Conservation (phyloP, 352 stramenopile species). For the Pilasporangium apinafurcum region DNA sequence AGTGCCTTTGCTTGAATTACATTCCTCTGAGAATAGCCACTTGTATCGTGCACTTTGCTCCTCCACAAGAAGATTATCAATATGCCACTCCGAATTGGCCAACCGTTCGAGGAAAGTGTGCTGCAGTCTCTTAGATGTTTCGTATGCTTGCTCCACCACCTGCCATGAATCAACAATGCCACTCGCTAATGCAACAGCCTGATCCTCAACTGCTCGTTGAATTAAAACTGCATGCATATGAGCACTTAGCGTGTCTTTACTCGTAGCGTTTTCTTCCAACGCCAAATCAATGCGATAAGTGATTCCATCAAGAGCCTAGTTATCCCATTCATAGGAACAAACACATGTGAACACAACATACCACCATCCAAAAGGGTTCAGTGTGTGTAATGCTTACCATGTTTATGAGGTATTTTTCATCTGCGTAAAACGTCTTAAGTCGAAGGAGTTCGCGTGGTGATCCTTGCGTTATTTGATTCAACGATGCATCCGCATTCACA, state of each 20-base stretch:
- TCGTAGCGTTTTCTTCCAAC: constrained; percentile 37
- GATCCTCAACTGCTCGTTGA: constrained; percentile 28
- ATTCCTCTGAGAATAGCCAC: constrained; percentile 19
- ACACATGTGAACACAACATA: not conserved
- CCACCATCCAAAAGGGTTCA: not conserved
- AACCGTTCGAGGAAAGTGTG: constrained; percentile 29
- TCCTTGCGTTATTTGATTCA: constrained; percentile 28
- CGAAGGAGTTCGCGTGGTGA: constrained; percentile 28
- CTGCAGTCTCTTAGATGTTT: constrained; percentile 16
- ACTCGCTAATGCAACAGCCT: not conserved
- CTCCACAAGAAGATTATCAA: constrained; percentile 57
- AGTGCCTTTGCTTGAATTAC: not conserved
- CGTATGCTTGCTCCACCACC: constrained; percentile 22
- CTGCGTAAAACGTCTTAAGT: constrained; percentile 33
- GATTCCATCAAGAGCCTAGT: not conserved
- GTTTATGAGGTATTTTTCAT: constrained; percentile 58
- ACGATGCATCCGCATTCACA: constrained; percentile 38
- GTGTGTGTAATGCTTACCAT: constrained; percentile 11
- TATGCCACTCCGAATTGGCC: constrained; percentile 43
- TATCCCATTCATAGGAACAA: not conserved
- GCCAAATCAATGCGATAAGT: constrained; percentile 36
- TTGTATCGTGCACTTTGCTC: constrained; percentile 54
- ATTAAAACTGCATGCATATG: constrained; percentile 54
- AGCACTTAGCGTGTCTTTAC: constrained; percentile 26
- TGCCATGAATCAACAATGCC: constrained; percentile 3